Percentiles rank a stretch among this genome's conserved stretches.
Evolutionary conservation across 176 grass and related monocot species (phyloP).

Genomic region (Bromus sterilis): DNA sequence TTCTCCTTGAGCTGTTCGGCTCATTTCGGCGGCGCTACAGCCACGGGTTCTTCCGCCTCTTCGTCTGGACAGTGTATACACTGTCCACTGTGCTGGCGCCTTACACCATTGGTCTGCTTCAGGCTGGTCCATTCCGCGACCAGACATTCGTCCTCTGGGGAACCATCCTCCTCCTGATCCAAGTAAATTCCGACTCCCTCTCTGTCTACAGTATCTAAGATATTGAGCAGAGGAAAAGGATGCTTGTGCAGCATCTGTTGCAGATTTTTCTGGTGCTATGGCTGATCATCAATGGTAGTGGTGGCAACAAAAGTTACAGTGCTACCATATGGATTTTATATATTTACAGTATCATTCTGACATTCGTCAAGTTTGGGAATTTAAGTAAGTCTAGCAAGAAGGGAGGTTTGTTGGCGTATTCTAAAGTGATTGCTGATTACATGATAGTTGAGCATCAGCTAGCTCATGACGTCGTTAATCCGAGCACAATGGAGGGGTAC

Average conservation of each 20-base stretch:
- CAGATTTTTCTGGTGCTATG: not conserved
- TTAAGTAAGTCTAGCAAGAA: not conserved
- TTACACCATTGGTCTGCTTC: constrained; percentile 12
- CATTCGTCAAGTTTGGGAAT: not conserved
- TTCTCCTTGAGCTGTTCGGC: not conserved
- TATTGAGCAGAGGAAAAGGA: not conserved
- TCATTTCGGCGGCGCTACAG: not conserved
- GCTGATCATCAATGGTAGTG: not conserved
- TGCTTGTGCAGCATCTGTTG: not conserved
- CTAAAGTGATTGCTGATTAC: not conserved
- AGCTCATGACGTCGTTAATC: not conserved
- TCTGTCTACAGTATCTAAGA: not conserved
- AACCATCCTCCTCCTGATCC: not conserved
- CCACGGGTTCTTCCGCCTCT: constrained; percentile 2
- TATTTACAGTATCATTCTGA: not conserved
- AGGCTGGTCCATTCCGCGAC: constrained; percentile 4
- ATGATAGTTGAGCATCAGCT: not conserved
- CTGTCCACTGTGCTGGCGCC: not conserved
- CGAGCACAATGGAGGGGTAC: not conserved
- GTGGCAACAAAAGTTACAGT: not conserved
- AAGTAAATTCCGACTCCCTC: not conserved
- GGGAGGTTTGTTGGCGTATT: not conserved
- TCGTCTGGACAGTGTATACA: not conserved
- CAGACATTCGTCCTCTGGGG: constrained; percentile 10
- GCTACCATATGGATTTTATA: not conserved